These are phyloP conservation scores for Mycena indigotica DNA, from an alignment of 768 basidiomycete genomes.

Conservation along the genomic window DNA sequence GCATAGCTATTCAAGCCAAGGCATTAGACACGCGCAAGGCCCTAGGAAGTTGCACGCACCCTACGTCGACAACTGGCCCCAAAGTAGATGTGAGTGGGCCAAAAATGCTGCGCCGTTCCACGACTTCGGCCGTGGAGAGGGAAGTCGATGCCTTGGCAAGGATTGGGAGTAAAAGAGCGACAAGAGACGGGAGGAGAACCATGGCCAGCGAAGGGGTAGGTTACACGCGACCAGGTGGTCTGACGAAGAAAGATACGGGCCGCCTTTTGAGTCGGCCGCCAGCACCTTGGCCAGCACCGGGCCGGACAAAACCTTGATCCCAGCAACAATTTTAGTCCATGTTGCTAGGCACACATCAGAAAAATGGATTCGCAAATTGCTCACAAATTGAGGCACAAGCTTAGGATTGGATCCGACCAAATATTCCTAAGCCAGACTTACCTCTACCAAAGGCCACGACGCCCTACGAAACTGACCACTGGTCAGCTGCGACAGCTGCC, in stretches of 20 bases:
- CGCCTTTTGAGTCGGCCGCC: not conserved
- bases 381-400: too few relatives aligned
- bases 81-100: slow-evolving; percentile 13
- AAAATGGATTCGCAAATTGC: too few relatives aligned
- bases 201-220: not conserved
- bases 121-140: not conserved
- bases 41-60: slow-evolving; percentile 9
- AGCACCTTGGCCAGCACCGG: not conserved
- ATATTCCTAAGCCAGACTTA: too few relatives aligned
- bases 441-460: too few relatives aligned
- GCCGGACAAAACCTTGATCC: not conserved
- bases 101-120: not conserved
- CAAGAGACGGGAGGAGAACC: not conserved
- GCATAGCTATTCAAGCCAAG: slow-evolving; percentile 31
- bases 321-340: not conserved
- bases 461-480: too few relatives aligned
- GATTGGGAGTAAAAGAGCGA: slow-evolving; percentile 14
- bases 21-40: too few relatives aligned
- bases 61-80: slow-evolving; percentile 22
- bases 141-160: not conserved
- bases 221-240: not conserved
- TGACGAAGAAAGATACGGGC: not conserved
- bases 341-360: not conserved
- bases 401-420: too few relatives aligned
- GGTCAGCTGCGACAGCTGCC: too few relatives aligned